phyloP scores from a whole-genome alignment of 176 grass and related monocot species.

The Phyllostachys edulis region DNA sequence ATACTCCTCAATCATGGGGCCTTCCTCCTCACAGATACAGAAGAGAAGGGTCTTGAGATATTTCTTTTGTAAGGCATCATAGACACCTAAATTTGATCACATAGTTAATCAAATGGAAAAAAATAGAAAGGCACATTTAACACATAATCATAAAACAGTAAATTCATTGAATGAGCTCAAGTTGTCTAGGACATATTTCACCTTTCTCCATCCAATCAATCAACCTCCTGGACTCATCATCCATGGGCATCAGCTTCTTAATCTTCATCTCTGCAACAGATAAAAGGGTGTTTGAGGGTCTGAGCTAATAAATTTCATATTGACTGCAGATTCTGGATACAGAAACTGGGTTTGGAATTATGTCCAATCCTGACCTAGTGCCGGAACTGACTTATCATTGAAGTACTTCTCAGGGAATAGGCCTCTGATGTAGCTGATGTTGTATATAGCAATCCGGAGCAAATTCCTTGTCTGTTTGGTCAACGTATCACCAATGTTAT shows the following conservation, averaged over 20 bases:
- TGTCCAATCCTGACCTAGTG: slow-evolving; percentile 62
- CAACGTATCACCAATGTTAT: slow-evolving; percentile 17
- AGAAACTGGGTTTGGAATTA: background rate
- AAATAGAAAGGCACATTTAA: slow-evolving; percentile 17
- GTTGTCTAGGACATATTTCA: slow-evolving; percentile 37
- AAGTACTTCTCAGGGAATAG: slow-evolving; percentile 98
- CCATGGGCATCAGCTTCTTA: slow-evolving; percentile 98
- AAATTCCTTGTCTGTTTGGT: slow-evolving; percentile 90
- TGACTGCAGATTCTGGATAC: slow-evolving; percentile 2
- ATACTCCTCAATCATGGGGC: slow-evolving; percentile 96
- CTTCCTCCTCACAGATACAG: slow-evolving; percentile 88
- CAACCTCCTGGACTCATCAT: slow-evolving; percentile 80
- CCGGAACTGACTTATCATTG: slow-evolving; percentile 96
- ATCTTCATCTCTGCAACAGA: slow-evolving; percentile 90
- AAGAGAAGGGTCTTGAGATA: slow-evolving; percentile 96
- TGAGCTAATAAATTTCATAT: background rate
- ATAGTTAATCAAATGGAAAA: slow-evolving; percentile 36
- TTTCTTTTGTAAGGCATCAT: slow-evolving; percentile 97
- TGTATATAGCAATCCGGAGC: slow-evolving; percentile 96
- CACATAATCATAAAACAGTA: background rate
- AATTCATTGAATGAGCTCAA: slow-evolving; percentile 13
- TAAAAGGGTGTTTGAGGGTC: slow-evolving; percentile 9
- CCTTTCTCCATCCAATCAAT: slow-evolving; percentile 99
- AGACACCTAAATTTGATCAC: slow-evolving; percentile 57
- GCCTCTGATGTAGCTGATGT: slow-evolving; percentile 97